These are phyloP conservation scores for Pyrenula massariospora DNA, from an alignment of 495 filamentous ascomycete species.

Conservation along the genomic window DNA sequence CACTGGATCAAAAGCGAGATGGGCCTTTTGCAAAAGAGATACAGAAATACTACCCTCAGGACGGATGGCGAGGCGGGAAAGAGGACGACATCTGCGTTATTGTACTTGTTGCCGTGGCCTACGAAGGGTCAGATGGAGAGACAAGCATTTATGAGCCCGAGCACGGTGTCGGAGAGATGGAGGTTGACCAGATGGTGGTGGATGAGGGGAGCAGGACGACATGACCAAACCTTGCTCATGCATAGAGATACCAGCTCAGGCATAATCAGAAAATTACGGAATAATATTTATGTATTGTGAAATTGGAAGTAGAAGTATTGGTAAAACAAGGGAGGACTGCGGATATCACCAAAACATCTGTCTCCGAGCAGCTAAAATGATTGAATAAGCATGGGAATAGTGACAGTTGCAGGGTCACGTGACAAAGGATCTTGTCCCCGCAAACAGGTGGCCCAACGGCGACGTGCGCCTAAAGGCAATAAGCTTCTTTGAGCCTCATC, in stretches of 20 bases:
- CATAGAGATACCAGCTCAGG: background rate
- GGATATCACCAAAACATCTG: too few species aligned
- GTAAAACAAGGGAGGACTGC: too few species aligned
- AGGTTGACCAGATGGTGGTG: background rate
- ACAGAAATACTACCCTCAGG: constrained; percentile 70
- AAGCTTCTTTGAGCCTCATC: background rate
- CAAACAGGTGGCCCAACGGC: background rate
- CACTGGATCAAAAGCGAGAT: constrained; percentile 62
- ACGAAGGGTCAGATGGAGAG: constrained; percentile 12
- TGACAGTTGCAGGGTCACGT: background rate
- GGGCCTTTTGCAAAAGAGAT: constrained; percentile 94
- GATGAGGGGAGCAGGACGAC: background rate
- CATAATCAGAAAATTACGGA: background rate
- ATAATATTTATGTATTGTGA: too few species aligned
- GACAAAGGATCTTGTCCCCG: background rate
- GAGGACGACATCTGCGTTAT: constrained; percentile 83
- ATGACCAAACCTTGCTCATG: too few species aligned
- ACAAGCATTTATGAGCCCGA: background rate
- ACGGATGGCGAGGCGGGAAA: constrained; percentile 77
- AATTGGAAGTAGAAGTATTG: too few species aligned
- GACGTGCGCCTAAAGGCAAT: background rate
- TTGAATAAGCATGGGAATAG: too few species aligned
- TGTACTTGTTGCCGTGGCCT: constrained; percentile 51
- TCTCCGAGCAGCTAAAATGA: too few species aligned
- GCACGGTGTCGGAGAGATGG: background rate